phyloP scores from a whole-genome alignment of 2,329 filamentous ascomycete genomes.

The Epichloe gansuensis region DNA sequence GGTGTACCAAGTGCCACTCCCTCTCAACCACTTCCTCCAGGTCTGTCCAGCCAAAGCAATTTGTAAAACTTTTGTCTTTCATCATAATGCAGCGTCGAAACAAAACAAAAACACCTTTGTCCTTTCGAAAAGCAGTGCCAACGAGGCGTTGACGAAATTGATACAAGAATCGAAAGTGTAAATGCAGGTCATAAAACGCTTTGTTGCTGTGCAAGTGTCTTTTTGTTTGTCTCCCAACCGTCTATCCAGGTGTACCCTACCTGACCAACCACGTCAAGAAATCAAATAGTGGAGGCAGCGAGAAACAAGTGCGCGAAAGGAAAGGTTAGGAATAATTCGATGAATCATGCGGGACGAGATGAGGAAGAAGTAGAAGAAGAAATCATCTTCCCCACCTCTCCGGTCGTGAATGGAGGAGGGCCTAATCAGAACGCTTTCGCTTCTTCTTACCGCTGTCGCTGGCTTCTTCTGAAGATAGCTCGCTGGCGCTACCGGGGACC shows the following conservation, averaged over 20 bases:
- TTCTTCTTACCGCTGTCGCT: constrained; percentile 40
- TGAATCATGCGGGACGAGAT: not conserved
- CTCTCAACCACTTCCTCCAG: constrained; percentile 4
- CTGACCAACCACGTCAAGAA: constrained; percentile 12
- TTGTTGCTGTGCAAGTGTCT: constrained; percentile 25
- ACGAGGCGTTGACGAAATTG: constrained; percentile 25
- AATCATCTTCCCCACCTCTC: not conserved
- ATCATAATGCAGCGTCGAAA: constrained; percentile 19
- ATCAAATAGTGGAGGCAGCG: not conserved
- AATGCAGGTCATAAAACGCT: constrained; percentile 28
- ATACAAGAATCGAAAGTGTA: constrained; percentile 32
- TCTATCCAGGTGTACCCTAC: constrained; percentile 22
- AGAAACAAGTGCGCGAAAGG: constrained; percentile 1
- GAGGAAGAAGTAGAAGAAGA: no score
- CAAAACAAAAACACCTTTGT: not conserved
- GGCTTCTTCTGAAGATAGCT: constrained; percentile 42
- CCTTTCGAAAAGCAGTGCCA: constrained; percentile 15
- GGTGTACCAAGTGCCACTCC: not conserved
- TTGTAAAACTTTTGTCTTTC: constrained; percentile 10
- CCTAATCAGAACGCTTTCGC: constrained; percentile 65
- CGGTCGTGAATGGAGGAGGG: not conserved
- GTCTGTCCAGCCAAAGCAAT: constrained; percentile 2
- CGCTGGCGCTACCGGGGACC: constrained; percentile 52
- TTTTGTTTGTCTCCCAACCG: constrained; percentile 17
- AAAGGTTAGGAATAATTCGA: not conserved